Evolutionary conservation across 2,329 filamentous ascomycete genomes (phyloP), one percentile per base, ranked within the genome.

Genomic region (Phoma sp.): DNA sequence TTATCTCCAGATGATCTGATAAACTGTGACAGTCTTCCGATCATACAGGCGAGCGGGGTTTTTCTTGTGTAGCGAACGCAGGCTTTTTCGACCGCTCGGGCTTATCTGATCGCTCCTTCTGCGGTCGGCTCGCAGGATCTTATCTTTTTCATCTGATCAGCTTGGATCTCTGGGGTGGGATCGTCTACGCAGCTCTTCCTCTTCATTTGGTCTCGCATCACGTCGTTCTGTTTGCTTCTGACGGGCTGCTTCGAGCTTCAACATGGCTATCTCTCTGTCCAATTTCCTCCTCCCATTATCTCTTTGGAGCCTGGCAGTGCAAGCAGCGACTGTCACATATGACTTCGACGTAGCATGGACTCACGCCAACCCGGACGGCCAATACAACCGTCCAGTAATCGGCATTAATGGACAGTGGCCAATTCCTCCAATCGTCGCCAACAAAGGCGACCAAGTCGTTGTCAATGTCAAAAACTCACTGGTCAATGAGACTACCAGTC

Each of bases 401-500:
- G 83, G 87, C 33, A 89, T 91, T 74, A 91, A 93, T 67, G 86
- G 86, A 32, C 79, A 88, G 67, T 92, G 89, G 73, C 90, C 90
- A 0, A 82, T 90, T 0, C 90, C 90, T 5, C 73, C 89, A 39
- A 84, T 95, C 40, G 84, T 90, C 59, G 85, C 86, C 58, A 90
- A 89, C 60, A 86, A 89, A 59, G 89, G 88, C 18, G 90, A 95
- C 63, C 85, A 82, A 1, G 72, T 95, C 7, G 72, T 90, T 3
- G 84, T 92, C 38, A 84, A 89, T 29, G 79, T 91, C 45, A 77
- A 84, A 61, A 93, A 93, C 63, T 79, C 82, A 22, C 83, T 89
- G 0, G 77, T 79, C 10, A 89, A 91, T 60, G 72, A 83, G 61
- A 83, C 81, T 10, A 88, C 87, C 7, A 83, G 82, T 33, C 79